Evolutionary conservation across 1,139 yeast species (phyloP).

Genomic region (Geotrichum carabidarum): DNA sequence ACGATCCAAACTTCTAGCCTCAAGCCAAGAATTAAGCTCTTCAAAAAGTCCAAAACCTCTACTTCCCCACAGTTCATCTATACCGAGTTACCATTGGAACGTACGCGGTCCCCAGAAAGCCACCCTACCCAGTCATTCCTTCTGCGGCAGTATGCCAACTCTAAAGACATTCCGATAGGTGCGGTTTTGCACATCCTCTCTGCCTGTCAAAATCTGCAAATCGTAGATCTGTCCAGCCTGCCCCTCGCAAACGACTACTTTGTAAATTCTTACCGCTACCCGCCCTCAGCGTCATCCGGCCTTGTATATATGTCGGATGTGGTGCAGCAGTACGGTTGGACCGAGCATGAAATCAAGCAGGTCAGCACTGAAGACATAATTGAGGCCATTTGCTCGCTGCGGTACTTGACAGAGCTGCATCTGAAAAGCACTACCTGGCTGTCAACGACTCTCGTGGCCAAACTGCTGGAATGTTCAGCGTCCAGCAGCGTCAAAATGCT

Average conservation of each 20-base stretch:
- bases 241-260: conserved; percentile 33
- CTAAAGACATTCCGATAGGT: conserved; percentile 32
- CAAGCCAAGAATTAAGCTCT: no score
- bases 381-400: conserved; percentile 22
- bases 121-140: conserved; percentile 30
- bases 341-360: conserved; percentile 26
- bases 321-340: conserved; percentile 29
- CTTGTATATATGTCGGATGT: conserved; percentile 32
- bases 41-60: no score
- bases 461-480: conserved; percentile 14
- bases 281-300: conserved; percentile 23
- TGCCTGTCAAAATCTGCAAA: conserved; percentile 26
- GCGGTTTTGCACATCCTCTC: conserved; percentile 28
- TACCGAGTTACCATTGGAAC: no score
- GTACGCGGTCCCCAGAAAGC: not conserved
- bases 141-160: conserved; percentile 23
- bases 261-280: conserved; percentile 21
- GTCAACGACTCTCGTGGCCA: conserved; percentile 20
- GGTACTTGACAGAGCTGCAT: conserved; percentile 21
- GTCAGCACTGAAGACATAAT: conserved; percentile 25
- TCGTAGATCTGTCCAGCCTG: conserved; percentile 27
- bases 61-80: no score
- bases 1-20: not conserved
- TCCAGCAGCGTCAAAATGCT: conserved; percentile 14
- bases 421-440: conserved; percentile 30